Conservation (phyloP, 164 flowering plant species). For the Umbilicus rupestris region DNA sequence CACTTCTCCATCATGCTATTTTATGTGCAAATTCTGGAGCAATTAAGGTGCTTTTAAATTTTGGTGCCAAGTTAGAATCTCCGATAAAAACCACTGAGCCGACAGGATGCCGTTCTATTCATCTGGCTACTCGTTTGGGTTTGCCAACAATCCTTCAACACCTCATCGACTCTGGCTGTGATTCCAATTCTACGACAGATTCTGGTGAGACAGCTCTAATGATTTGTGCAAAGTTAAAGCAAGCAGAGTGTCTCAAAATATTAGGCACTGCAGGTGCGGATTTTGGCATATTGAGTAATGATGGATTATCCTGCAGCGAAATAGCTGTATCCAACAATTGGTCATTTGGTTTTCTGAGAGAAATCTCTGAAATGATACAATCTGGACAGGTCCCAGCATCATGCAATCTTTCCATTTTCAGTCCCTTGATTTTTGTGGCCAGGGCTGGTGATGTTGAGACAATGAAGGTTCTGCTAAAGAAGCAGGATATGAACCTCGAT, state of each 20-base stretch:
- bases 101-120: conserved; percentile 42
- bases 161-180: conserved; percentile 42
- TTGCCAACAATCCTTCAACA: conserved; percentile 26
- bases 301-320: conserved; percentile 31
- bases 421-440: conserved; percentile 44
- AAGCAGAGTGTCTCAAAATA: conserved; percentile 34
- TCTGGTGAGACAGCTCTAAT: conserved; percentile 57
- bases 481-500: conserved; percentile 28
- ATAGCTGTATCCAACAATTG: conserved; percentile 35
- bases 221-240: conserved; percentile 42
- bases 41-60: conserved; percentile 30
- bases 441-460: conserved; percentile 40
- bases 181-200: conserved; percentile 42
- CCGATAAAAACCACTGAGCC: conserved; percentile 30
- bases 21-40: conserved; percentile 51
- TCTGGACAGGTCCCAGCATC: conserved; percentile 31
- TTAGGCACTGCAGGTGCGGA: conserved; percentile 56
- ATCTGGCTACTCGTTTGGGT: conserved; percentile 62
- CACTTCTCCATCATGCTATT: conserved; percentile 68
- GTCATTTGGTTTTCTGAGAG: conserved; percentile 34
- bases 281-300: conserved; percentile 38
- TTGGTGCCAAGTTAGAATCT: conserved; percentile 39
- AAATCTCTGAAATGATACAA: conserved; percentile 24
- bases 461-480: conserved; percentile 29
- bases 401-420: conserved; percentile 34